Evolutionary conservation across 306 rosid species (phyloP), one percentile per base, ranked within the genome.

Genomic region (Dalbergia cochinchinensis): DNA sequence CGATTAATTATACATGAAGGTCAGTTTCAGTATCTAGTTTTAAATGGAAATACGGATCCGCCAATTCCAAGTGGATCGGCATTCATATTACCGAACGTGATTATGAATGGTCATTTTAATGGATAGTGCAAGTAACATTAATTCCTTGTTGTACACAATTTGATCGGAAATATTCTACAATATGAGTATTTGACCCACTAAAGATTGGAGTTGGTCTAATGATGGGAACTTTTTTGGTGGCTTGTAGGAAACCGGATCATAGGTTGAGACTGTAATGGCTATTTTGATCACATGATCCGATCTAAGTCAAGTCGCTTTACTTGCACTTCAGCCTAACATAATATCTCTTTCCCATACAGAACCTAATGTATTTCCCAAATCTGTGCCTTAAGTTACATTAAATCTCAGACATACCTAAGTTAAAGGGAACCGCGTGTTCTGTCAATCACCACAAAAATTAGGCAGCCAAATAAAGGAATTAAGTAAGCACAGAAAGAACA

Each of bases 241-340:
- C 12, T 44, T 7, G 50, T 44, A 7, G 50, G 50, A 10, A 44
- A 44, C 50, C 50, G 12, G 11, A 44, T 44, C 50, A 26, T 44
- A 44, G 50, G 50, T 44, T 44, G 3, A 44, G 5, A 9, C 48
- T 9, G 9, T 44, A 44, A 7, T 13, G 6, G 18, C 15, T n/a
- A 16, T 1, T 54, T 54, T 54, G 60, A 16, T 54, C 26, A 54
- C 60, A 54, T 54, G 60, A 54, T 54, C 19, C 22, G 55, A 19
- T 54, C 3, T 51, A 0, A 42, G 11, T 6, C 42, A 69, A 59
- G 66, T 78, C 77, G 5, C 39, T 37, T 64, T 31, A 70, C 22
- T n/a, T 80, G 8, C 14, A 16, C 19, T 71, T 70, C 19, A 71
- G 55, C 63, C 63, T 47, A 78, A 67, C 76, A 60, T 44, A 37